These are phyloP conservation scores for Fusarium neocosmosporiellum DNA, from an alignment of 2,329 filamentous ascomycete species.

Conservation along the genomic window DNA sequence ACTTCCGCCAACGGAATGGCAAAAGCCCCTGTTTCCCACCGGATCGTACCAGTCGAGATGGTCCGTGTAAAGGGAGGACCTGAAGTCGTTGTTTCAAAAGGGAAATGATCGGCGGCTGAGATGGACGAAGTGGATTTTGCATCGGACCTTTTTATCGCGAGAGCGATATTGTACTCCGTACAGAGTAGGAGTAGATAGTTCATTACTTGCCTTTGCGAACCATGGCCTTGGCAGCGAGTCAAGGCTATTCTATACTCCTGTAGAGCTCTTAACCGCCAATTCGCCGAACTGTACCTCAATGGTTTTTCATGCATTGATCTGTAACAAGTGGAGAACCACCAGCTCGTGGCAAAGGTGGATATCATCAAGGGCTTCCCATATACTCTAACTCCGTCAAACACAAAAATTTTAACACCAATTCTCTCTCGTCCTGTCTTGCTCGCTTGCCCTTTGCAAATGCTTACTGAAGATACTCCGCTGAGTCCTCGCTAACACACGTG, in stretches of 20 bases:
- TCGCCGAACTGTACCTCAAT: background rate
- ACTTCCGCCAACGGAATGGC: background rate
- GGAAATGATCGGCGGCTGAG: constrained; percentile 3
- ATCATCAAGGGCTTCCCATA: background rate
- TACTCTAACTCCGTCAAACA: background rate
- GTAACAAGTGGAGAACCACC: background rate
- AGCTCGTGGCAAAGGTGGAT: background rate
- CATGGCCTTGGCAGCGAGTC: background rate
- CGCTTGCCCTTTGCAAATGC: background rate
- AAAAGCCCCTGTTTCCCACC: background rate
- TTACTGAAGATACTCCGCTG: background rate
- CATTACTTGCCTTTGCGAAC: background rate
- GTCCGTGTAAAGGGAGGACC: background rate
- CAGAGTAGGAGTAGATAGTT: background rate
- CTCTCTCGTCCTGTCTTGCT: background rate
- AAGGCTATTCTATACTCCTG: background rate
- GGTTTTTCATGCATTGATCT: background rate
- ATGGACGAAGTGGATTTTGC: background rate
- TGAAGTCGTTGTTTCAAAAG: background rate
- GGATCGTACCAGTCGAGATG: background rate
- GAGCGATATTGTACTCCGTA: background rate
- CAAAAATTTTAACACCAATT: background rate
- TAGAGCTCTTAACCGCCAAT: background rate
- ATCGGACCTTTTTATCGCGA: background rate
- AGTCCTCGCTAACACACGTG: background rate